Percentiles rank a stretch among this genome's conserved stretches.
Evolutionary conservation across 495 filamentous ascomycete genomes (phyloP).

Genomic region (Aspergillus taichungensis): DNA sequence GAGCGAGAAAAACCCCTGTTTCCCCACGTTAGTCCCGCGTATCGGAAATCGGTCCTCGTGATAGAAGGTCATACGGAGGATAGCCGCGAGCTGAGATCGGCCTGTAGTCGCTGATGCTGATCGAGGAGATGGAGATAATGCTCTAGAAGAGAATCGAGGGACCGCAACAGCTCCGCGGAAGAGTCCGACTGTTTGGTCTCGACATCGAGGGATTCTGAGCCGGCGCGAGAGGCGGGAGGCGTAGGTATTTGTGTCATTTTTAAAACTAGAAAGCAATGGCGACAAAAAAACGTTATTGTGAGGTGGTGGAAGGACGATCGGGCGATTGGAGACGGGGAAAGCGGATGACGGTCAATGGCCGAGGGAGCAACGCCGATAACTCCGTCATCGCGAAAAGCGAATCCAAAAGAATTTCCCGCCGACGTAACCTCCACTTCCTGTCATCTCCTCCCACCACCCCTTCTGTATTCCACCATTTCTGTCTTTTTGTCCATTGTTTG

Average conservation of each 20-base stretch:
- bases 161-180: conserved; percentile 20
- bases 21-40: conserved; percentile 7
- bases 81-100: conserved; percentile 44
- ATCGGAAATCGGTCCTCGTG: not conserved
- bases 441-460: not conserved
- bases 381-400: conserved; percentile 29
- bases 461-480: conserved; percentile 1
- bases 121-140: conserved; percentile 63
- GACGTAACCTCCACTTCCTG: not conserved
- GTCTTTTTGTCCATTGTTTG: not conserved
- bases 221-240: conserved; percentile 27
- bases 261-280: not conserved
- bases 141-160: conserved; percentile 57
- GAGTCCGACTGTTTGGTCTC: conserved; percentile 13
- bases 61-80: conserved; percentile 40
- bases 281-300: not conserved
- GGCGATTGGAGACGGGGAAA: conserved; percentile 11
- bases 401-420: conserved; percentile 34
- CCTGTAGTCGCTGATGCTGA: conserved; percentile 55
- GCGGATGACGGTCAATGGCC: conserved; percentile 15
- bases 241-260: conserved; percentile 31
- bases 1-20: conserved; percentile 44
- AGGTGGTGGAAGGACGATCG: too few relatives aligned
- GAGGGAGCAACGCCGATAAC: conserved; percentile 25
- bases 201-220: conserved; percentile 21